These are phyloP conservation scores for Medicago truncatula DNA, from an alignment of 306 rosid genomes.

Conservation along the genomic window MtrunA17r5.0-ANR NC_053044.1:1629501-1630000, in stretches of 20 bases:
- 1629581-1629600: neutral
- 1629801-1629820: neutral
- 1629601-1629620: neutral
- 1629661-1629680: neutral
- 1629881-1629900: too few species aligned
- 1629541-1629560: neutral
- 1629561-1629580: neutral
- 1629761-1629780: neutral
- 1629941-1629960: too few species aligned
- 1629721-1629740: neutral
- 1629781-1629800: neutral
- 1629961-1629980: neutral
- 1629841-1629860: too few species aligned
- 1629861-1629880: neutral
- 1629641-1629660: neutral
- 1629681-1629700: too few species aligned
- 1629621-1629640: neutral
- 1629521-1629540: neutral
- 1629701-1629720: too few species aligned
- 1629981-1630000: neutral
- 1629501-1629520: neutral
- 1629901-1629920: too few species aligned
- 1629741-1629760: neutral
- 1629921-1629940: too few species aligned
- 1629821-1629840: neutral